Base-by-base conservation (phyloP, 495 filamentous ascomycete genomes). In the Talaromyces nanjingensis region DNA sequence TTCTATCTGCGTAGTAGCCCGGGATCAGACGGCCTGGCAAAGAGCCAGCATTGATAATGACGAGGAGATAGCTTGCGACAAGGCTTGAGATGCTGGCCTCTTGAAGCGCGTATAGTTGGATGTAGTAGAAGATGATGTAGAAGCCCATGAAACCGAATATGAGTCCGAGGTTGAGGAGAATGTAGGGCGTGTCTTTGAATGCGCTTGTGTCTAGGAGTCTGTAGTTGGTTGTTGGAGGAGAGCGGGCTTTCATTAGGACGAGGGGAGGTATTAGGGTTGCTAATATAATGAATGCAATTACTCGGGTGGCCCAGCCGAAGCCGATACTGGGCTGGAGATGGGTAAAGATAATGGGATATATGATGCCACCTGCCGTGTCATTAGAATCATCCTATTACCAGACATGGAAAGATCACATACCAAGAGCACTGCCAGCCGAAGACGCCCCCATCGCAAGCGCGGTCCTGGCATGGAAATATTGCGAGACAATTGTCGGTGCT, bases 291-390 rank as follows among this genome's bases (percentile, higher is more conserved):
- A 93, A 91, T 9, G 86, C 89, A 34, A 80, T 75, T 27, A 80
- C 80, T 20, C 90, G 84, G 76, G 93, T 86, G 3, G 90, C 80
- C 91, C 91, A 94, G 2, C 76, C 74, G 65, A 90, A 93, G 6
- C 88, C 90, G 56, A 90, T 80, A 25, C 74, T 58, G 0, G 76
- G 79, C 65, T 92, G 85, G 20, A 92, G 72, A 20, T 82, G 77
- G 9, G 82, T 70, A 49, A 91, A 82, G 83, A 92, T 87, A 70
- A 93, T 92, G 5, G 84, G 79, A 60, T 77, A 77, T 9, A 81
- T 74, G 16, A 82, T 76, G 4, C 76, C 78, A 72, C 78, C 4
- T 91, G 68, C n/a, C 83, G 16, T 59, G 31, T 18, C 31, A 42
- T 59, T 29, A 55, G 52, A 55, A 29, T 27, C 11, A 27, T 27